Evolutionary conservation across 257 asterid genomes (phyloP), one percentile per base, ranked within the genome.

Genomic region (Solanum chiquidenum): DNA sequence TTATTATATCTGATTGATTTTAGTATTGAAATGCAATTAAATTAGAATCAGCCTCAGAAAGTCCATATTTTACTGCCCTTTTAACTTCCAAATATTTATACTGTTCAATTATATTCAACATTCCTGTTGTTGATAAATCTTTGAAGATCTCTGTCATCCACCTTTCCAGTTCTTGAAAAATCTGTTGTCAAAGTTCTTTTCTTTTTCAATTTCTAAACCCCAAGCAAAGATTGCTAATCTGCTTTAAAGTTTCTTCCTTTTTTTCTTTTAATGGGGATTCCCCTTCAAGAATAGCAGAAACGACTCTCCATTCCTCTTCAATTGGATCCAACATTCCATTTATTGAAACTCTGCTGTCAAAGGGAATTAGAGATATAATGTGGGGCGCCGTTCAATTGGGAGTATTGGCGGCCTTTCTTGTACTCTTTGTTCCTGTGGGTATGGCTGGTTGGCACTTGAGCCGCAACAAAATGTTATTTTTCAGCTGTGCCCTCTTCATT

Each of bases 391-490:
- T 96, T 94, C 98, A 94, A 84, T 91, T 96, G 37, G 98, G 98
- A 64, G 86, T 95, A 74, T 91, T 96, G 91, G 99, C 99, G 84
- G 99, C 98, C 90, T 95, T 96, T 42, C 52, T 97, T 62, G 99
- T 97, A 46, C 89, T 97, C 9, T 97, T 96, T 69, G 98, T 97
- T 55, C 99, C 99, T 34, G 91, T 97, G 94, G 98, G 96, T 60
- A 95, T 97, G 99, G 99, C 99, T 72, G 99, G 99, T 58, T 96
- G 98, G 98, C 99, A 95, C 90, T 90, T 97, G 90, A 97, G 99
- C 90, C 98, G 99, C 42, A 97, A 96, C 94, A 96, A 95, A 92
- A 90, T 97, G 94, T 95, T 97, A 37, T 95, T 97, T 89, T 97
- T 97, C 93, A 97, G 99, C 90, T 92, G 99, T 88, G 98, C 99